phyloP scores from a whole-genome alignment of 1,284 basidiomycete species.

The Rhodotorula mucilaginosa region DNA sequence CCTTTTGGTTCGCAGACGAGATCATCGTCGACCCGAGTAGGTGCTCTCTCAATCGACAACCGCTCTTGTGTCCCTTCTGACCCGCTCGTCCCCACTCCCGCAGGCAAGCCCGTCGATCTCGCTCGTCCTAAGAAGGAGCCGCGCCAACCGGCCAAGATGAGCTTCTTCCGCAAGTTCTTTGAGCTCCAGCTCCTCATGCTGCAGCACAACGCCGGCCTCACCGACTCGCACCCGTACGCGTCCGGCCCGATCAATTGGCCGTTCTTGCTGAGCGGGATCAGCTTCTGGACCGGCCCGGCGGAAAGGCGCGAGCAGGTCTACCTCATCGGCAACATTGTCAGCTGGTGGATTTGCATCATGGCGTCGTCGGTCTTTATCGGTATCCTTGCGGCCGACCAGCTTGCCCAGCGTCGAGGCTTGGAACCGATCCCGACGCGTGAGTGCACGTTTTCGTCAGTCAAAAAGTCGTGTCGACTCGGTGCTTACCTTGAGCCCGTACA shows the following conservation, averaged over 20 bases:
- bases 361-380: constrained; percentile 84
- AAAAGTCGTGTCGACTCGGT: background rate
- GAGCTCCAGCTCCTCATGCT: constrained; percentile 95
- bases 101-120: constrained; percentile 23
- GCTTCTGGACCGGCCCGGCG: constrained; percentile 90
- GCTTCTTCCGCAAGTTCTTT: constrained; percentile 90
- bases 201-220: constrained; percentile 94
- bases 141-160: constrained; percentile 73
- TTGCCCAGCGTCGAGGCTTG: constrained; percentile 79
- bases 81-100: background rate
- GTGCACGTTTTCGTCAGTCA: constrained; percentile 43
- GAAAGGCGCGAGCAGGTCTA: constrained; percentile 88
- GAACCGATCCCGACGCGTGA: constrained; percentile 80
- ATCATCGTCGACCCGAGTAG: constrained; percentile 60
- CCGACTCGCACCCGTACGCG: constrained; percentile 92
- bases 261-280: constrained; percentile 90
- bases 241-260: constrained; percentile 96
- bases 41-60: background rate
- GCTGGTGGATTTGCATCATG: constrained; percentile 91
- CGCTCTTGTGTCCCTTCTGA: background rate
- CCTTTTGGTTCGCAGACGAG: constrained; percentile 83
- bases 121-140: constrained; percentile 45
- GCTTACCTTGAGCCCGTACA: constrained; percentile 44
- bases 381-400: constrained; percentile 79
- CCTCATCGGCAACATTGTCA: constrained; percentile 87